Conservation (phyloP, 2,329 filamentous ascomycete genomes). For the Camillea tinctor region DNA sequence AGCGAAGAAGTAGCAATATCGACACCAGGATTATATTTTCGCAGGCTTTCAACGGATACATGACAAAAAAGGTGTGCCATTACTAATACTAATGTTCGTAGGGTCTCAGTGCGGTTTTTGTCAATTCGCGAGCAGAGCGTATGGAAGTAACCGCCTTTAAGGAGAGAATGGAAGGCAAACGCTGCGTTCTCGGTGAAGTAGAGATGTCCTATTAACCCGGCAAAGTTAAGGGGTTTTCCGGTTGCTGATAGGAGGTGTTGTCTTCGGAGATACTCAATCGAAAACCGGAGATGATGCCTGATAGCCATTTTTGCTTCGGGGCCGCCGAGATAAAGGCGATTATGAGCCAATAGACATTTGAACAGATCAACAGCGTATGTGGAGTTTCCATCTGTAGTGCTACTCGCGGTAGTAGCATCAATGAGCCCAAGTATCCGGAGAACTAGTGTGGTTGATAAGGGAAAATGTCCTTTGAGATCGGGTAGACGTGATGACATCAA, state of each 20-base stretch:
- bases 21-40: conserved; percentile 33
- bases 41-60: conserved; percentile 38
- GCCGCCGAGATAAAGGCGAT: conserved; percentile 68
- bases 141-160: conserved; percentile 69
- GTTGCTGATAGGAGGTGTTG: conserved; percentile 61
- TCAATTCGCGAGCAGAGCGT: conserved; percentile 58
- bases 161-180: conserved; percentile 73
- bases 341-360: conserved; percentile 67
- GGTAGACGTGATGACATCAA: conserved; percentile 73
- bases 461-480: conserved; percentile 75
- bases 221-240: conserved; percentile 70
- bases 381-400: conserved; percentile 42
- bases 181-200: conserved; percentile 75
- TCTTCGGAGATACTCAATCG: conserved; percentile 73
- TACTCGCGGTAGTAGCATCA: conserved; percentile 52
- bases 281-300: conserved; percentile 75
- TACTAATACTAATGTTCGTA: conserved; percentile 60
- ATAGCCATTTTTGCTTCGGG: conserved; percentile 66
- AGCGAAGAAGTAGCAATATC: conserved; percentile 62
- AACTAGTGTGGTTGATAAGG: conserved; percentile 70
- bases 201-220: conserved; percentile 67
- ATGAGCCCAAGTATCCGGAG: conserved; percentile 67
- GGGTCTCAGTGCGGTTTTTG: conserved; percentile 39
- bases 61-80: conserved; percentile 71
- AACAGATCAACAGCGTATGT: conserved; percentile 61